Conservation (phyloP, 257 asterid genomes). For the Solanum tacnaense region DNA sequence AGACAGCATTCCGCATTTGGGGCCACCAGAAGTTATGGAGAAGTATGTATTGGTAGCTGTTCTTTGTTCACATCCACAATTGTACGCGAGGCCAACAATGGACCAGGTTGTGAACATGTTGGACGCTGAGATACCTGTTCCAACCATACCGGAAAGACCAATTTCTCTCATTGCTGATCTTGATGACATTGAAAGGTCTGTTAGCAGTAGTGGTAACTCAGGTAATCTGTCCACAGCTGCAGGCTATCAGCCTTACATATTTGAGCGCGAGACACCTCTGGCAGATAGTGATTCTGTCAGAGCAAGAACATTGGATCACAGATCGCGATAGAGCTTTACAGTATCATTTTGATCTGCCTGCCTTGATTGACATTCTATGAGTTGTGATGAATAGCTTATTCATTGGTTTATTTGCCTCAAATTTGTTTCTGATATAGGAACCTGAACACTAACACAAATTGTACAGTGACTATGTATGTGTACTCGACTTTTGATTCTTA, state of each 20-base stretch:
- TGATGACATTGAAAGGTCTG: conserved; percentile 65
- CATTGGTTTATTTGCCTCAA: background rate
- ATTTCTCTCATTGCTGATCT: conserved; percentile 60
- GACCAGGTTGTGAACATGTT: conserved; percentile 80
- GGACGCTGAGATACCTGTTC: conserved; percentile 58
- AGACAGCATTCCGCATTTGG: conserved; percentile 46
- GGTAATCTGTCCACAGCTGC: conserved; percentile 50
- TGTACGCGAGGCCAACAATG: conserved; percentile 87
- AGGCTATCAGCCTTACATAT: conserved; percentile 46
- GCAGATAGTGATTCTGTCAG: conserved; percentile 10
- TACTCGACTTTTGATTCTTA: background rate
- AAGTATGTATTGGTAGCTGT: conserved; percentile 73
- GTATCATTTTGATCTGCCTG: background rate
- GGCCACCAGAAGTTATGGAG: conserved; percentile 56
- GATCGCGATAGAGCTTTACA: background rate
- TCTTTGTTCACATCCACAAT: conserved; percentile 81
- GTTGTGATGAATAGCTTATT: background rate
- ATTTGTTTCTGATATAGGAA: background rate
- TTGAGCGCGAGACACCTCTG: conserved; percentile 14
- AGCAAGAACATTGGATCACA: background rate
- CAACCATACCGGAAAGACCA: conserved; percentile 72
- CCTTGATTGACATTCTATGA: background rate
- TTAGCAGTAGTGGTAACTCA: conserved; percentile 47
- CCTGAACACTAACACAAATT: background rate
- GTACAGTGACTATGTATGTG: background rate